phyloP scores from a whole-genome alignment of 208 protist genomes.

The Leishmania gerbilli region DNA sequence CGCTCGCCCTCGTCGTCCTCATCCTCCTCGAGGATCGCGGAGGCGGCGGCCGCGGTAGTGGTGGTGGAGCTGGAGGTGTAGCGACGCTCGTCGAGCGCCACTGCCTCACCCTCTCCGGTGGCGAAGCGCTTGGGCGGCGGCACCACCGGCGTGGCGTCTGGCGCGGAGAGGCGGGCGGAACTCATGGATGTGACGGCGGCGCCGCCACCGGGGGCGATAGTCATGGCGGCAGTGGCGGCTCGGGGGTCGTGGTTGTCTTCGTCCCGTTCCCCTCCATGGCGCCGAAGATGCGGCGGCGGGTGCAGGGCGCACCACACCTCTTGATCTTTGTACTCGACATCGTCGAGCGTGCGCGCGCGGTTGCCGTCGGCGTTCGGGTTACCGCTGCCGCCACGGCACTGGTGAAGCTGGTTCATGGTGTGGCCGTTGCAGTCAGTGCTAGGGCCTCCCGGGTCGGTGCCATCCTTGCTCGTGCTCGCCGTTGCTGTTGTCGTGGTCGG shows the following conservation, averaged over 20 bases:
- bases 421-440: neutral
- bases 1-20: slow-evolving; percentile 4
- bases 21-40: neutral
- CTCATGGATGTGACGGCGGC: slow-evolving; percentile 1
- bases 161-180: neutral
- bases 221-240: neutral
- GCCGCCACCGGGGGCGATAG: neutral
- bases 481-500: neutral
- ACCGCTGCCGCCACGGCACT: neutral
- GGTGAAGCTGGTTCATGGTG: neutral
- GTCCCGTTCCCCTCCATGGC: neutral
- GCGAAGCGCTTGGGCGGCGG: slow-evolving; percentile 33
- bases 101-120: slow-evolving; percentile 15
- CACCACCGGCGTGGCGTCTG: slow-evolving; percentile 23
- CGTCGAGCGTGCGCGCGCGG: slow-evolving; percentile 12
- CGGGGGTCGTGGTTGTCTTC: neutral
- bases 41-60: neutral
- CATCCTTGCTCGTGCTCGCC: neutral
- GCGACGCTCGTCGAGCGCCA: slow-evolving; percentile 8
- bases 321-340: slow-evolving; percentile 24
- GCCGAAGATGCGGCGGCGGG: neutral
- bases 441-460: neutral
- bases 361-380: neutral
- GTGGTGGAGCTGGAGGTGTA: slow-evolving; percentile 5
- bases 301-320: slow-evolving; percentile 2